A percentile compares a stretch with the other conserved stretches of the same genome.
These are phyloP conservation scores for Clitocybe nebularis DNA, from an alignment of 1,284 basidiomycete genomes.

Conservation along the genomic window DNA sequence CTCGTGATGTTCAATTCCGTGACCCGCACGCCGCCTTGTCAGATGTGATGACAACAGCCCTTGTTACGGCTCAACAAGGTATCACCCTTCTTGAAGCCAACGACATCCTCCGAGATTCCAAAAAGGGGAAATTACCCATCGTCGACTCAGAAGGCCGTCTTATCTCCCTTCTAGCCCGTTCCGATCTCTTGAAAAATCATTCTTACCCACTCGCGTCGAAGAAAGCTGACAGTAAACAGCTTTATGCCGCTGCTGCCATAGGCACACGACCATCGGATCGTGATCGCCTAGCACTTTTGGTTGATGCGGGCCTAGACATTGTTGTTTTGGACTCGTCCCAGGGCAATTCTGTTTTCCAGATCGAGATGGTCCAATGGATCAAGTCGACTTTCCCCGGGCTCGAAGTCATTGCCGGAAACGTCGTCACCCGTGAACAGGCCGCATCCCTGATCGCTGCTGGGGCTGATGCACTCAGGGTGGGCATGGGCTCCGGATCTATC, in stretches of 20 bases:
- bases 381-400: slow-evolving; percentile 81
- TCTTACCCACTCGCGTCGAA: slow-evolving; percentile 96
- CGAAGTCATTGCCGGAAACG: slow-evolving; percentile 96
- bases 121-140: slow-evolving; percentile 97
- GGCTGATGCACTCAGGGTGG: slow-evolving; percentile 91
- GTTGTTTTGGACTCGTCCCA: slow-evolving; percentile 95
- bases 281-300: slow-evolving; percentile 82
- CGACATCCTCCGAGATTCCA: slow-evolving; percentile 90
- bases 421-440: slow-evolving; percentile 97
- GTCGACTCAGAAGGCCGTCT: slow-evolving; percentile 75
- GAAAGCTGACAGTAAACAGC: slow-evolving; percentile 89
- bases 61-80: slow-evolving; percentile 82
- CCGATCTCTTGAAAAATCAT: slow-evolving; percentile 97
- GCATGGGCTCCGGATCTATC: slow-evolving; percentile 98
- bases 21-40: slow-evolving; percentile 63
- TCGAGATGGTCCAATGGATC: slow-evolving; percentile 96
- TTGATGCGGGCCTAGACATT: slow-evolving; percentile 94
- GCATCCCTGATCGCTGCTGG: slow-evolving; percentile 92
- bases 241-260: slow-evolving; percentile 96
- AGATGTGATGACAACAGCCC: slow-evolving; percentile 88
- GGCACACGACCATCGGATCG: slow-evolving; percentile 91
- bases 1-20: slow-evolving; percentile 95
- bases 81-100: slow-evolving; percentile 93
- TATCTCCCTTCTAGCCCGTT: slow-evolving; percentile 88
- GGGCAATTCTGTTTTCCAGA: slow-evolving; percentile 92